These are phyloP conservation scores for Trichoderma citrinoviride DNA, from an alignment of 2,329 filamentous ascomycete species.

Conservation along the genomic window DNA sequence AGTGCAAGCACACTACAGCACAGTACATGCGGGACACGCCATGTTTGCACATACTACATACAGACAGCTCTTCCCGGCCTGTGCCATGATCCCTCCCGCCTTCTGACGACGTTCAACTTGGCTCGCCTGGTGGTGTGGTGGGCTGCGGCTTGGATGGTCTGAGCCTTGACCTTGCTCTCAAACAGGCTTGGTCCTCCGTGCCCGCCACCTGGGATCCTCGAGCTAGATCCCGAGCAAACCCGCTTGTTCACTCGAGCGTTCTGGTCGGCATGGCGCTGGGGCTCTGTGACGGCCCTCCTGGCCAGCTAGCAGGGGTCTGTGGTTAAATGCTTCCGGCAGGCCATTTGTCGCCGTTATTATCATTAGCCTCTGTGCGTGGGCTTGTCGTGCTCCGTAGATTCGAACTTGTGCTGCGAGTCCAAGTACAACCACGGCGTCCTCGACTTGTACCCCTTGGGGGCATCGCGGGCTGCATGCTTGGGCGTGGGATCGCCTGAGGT, in stretches of 20 bases:
- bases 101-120: slow-evolving; percentile 19
- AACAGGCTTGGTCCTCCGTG: slow-evolving; percentile 21
- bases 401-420: no score
- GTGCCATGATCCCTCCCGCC: neutral
- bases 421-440: no score
- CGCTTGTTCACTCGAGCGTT: slow-evolving; percentile 10
- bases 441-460: neutral
- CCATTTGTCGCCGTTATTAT: slow-evolving; percentile 8
- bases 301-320: slow-evolving; percentile 5
- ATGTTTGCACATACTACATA: no score
- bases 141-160: slow-evolving; percentile 14
- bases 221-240: slow-evolving; percentile 23
- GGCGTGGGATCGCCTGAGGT: slow-evolving; percentile 3
- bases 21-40: no score
- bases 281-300: slow-evolving; percentile 3
- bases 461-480: neutral
- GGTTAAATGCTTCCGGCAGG: slow-evolving; percentile 18
- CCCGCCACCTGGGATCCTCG: slow-evolving; percentile 10
- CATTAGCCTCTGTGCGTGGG: slow-evolving; percentile 10
- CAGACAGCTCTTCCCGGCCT: neutral
- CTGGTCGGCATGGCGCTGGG: slow-evolving; percentile 1
- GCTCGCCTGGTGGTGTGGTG: slow-evolving; percentile 17
- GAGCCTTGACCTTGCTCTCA: slow-evolving; percentile 20
- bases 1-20: no score
- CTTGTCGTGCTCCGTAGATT: neutral